Evolutionary conservation across 2,329 filamentous ascomycete genomes (phyloP), one percentile per base, ranked within the genome.

Genomic region (Fusarium sp.): DNA sequence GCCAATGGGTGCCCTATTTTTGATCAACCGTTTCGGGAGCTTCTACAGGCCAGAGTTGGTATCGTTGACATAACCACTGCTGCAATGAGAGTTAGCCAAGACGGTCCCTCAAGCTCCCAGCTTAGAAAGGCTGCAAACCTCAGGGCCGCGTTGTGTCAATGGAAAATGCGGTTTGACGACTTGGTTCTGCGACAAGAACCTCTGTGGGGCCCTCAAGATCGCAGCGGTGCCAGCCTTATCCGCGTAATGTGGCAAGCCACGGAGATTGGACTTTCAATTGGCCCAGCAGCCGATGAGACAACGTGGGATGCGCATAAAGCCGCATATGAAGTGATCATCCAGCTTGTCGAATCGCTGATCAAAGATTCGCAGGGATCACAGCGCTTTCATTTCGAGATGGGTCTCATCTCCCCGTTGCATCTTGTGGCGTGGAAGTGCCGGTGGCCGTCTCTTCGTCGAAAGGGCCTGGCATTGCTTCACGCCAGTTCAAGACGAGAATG

Each of bases 321-420:
- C 16, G 46, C 46, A 36, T 50, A 31, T 8, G 46, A 50, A 28
- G 46, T 31, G 18, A 50, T 50, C 7, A 36, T 50, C n/a, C 46
- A 28, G 16, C 46, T 50, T 23, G 44, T 47, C 44, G 44, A 47
- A 10, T 7, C 23, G 15, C 44, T 47, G 16, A 7, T 47, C 13
- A 11, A 47, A 30, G 43, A 47, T 3, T 13, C 1, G 15, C 43
- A 47, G n/a, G 43, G 23, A 47, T 47, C 43, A 11, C 7, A 11
- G 6, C 30, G 15, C 46, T 50, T 50, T 50, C 46, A 50, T 36
- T 50, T 50, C 7, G 46, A 50, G 11, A 50, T 50, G 46, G 46
- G 46, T 2, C 16, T 50, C 46, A 50, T 50, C 46, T 50, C 46
- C 15, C 46, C 46, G 11, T n/a, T 50, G 30, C 46, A 50, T 15